Base-by-base conservation (phyloP, 257 asterid genomes). In the Buddleja alternifolia region DNA sequence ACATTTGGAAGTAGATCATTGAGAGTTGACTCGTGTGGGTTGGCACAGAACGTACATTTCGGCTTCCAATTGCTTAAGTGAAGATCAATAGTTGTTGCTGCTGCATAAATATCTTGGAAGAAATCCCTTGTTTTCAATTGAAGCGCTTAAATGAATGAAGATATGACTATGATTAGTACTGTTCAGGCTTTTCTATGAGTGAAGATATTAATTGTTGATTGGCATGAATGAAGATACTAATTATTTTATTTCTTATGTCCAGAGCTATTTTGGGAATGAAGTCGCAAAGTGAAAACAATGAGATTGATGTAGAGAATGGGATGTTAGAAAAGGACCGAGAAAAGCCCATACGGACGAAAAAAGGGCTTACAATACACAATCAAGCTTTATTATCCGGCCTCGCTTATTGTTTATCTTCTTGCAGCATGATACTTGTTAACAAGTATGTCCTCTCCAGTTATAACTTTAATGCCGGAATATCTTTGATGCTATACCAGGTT, bases 401-500 rank as follows among this genome's bases (percentile, higher is more conserved):
- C 5, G 85, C 96, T 10, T 92, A 90, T 77, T 92, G 98, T 78
- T 59, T 92, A 48, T 90, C 96, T 67, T 92, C 98, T 19, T 87
- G 96, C 72, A 70, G 97, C 74, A 92, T 92, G 98, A 92, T 92
- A 78, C 78, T 92, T 70, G 95, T 88, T 70, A 92, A 92, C 86
- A 92, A 92, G 81, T 92, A 72, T 79, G 95, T 92, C 59, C 96
- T 92, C 73, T 89, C 98, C 75, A 82, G 95, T 81, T 92, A 90
- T 76, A 81, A 78, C 84, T 90, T 92, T 68, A 88, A 82, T 66
- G 97, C 96, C n/a, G 96, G 91, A 67, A 90, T 92, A 77, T 88
- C 89, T 61, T 81, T 92, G 96, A 92, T 92, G 98, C 83, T 92
- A 63, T 92, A 88, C 77, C 98, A 92, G 98, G 98, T 92, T 57